Evolutionary conservation across 106 monocot genomes (phyloP), one percentile per base, ranked within the genome.

Genomic region (Platanthera guangdongensis): DNA sequence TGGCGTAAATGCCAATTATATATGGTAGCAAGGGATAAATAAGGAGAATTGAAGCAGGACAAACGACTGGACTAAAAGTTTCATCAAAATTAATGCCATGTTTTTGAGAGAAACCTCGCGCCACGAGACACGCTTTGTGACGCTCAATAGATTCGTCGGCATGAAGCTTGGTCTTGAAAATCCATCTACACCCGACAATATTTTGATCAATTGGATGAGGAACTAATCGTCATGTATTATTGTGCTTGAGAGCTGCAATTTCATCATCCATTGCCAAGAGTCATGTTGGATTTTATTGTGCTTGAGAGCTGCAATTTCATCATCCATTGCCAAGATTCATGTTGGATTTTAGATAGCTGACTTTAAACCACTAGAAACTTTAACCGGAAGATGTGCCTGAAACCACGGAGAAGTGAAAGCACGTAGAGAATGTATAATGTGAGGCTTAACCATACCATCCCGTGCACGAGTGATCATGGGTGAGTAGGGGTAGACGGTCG

Each of bases 1-100:
- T 72, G 45, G 48, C 47, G 72, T 13, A 72, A 8, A 4, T 1
- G 72, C 72, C 72, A 72, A 72, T 47, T n/a, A 47, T 72, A 2
- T 11, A 49, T 72, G 12, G 47, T 47, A 4, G 72, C 72, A 72
- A 74, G 48, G 11, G 74, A 51, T 18, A 74, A 74, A 74, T 52
- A 22, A 74, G 3, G 14, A 6, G 50, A 51, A 74, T 8, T 7
- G 74, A 47, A 12, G n/a, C 51, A 50, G 51, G 14, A 9, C 47
- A 6, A 39, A 39, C 39, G 2, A 39, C 39, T 0, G 39, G 39
- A 39, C 39, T 39, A 39, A 39, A 39, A 39, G 39, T 39, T 39
- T 39, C 39, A 39, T 39, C 39, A 39, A 39, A 39, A 39, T 39
- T 1, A 39, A 39, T 39, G 39, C 39, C 39, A 39, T 39, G 39